Evolutionary conservation across 1,284 basidiomycete genomes (phyloP).

Genomic region (Anthracocystis setariae): DNA sequence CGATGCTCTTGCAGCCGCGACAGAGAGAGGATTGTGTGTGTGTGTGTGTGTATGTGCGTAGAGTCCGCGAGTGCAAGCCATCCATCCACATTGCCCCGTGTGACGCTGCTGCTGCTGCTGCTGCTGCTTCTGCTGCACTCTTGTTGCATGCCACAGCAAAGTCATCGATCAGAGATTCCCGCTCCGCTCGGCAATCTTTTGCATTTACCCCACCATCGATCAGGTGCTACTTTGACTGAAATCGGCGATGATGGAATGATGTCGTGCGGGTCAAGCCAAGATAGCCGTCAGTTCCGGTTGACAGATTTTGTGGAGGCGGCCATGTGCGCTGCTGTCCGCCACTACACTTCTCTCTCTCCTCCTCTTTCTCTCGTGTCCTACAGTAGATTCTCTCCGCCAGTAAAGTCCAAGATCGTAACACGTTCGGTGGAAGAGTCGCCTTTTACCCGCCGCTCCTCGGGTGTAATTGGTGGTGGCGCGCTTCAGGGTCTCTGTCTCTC

Average conservation of each 20-base stretch:
- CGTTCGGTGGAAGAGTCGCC: no score
- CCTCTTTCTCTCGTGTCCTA: background rate
- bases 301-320: conserved; percentile 1
- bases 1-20: no score
- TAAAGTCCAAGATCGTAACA: no score
- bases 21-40: no score
- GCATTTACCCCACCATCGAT: background rate
- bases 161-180: background rate
- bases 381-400: no score
- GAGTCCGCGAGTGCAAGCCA: no score
- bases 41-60: no score
- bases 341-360: no score
- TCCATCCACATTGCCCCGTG: no score
- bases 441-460: no score
- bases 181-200: conserved; percentile 3
- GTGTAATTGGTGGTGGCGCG: background rate
- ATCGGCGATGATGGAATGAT: background rate
- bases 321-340: no score
- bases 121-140: background rate
- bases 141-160: background rate
- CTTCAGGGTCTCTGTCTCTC: no score
- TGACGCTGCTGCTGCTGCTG: background rate
- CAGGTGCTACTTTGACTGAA: background rate
- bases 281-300: conserved; percentile 20
- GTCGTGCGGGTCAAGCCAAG: conserved; percentile 9